A percentile compares a stretch with the other conserved stretches of the same genome.
phyloP scores from a whole-genome alignment of 2,329 filamentous ascomycete genomes.

The Exophiala aquamarina region DNA sequence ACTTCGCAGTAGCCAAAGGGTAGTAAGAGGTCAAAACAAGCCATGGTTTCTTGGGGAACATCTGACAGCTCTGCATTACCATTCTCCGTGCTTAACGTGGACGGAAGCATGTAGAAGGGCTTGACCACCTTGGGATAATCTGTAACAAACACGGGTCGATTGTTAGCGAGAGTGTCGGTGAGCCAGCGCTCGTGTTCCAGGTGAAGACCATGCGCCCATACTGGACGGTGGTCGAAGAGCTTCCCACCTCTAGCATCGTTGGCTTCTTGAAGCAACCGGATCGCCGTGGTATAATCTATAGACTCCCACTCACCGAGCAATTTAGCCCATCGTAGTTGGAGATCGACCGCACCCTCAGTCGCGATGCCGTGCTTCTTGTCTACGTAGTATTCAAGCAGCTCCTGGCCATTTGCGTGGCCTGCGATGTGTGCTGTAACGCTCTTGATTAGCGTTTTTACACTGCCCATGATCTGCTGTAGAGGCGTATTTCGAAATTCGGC shows the following conservation, averaged over 20 bases:
- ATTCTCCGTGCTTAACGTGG: slow-evolving; percentile 26
- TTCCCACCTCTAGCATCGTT: slow-evolving; percentile 46
- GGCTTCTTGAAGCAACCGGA: slow-evolving; percentile 65
- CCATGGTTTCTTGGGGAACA: slow-evolving; percentile 59
- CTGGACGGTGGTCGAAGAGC: slow-evolving; percentile 66
- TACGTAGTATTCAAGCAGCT: slow-evolving; percentile 48
- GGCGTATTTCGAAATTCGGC: slow-evolving; percentile 75
- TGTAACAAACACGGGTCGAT: slow-evolving; percentile 81
- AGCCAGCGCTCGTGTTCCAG: slow-evolving; percentile 92
- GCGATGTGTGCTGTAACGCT: slow-evolving; percentile 14
- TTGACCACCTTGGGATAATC: slow-evolving; percentile 88
- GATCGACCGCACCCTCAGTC: slow-evolving; percentile 16
- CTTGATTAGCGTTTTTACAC: slow-evolving; percentile 77
- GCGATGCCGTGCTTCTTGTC: slow-evolving; percentile 22
- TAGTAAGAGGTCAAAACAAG: slow-evolving; percentile 81
- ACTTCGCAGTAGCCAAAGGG: slow-evolving; percentile 85
- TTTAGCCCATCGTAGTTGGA: slow-evolving; percentile 66
- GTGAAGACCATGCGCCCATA: slow-evolving; percentile 73
- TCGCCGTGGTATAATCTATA: slow-evolving; percentile 78
- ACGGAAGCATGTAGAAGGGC: slow-evolving; percentile 83
- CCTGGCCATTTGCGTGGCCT: slow-evolving; percentile 45
- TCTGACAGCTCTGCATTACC: not conserved
- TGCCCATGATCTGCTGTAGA: slow-evolving; percentile 69
- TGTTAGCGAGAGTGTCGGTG: slow-evolving; percentile 64
- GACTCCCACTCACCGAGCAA: slow-evolving; percentile 70